Conservation (phyloP, 805 yeast genomes). For the Phaffomyces antillensis region DNA sequence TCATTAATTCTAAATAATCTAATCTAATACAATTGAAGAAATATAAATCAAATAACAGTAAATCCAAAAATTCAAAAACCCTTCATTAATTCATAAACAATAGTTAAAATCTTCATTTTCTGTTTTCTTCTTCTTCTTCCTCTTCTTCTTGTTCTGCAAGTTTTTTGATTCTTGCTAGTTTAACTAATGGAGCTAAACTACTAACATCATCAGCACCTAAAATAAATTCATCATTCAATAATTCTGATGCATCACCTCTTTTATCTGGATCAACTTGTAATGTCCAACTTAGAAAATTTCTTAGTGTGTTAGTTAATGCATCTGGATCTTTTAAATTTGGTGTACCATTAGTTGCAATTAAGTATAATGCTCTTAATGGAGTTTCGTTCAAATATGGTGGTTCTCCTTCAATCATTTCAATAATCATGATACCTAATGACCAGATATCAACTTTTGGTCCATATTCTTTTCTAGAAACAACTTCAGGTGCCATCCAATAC, state of each 20-base stretch:
- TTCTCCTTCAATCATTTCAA: conserved; percentile 98
- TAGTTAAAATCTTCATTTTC: neutral
- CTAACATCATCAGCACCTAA: conserved; percentile 52
- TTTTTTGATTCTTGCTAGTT: conserved; percentile 64
- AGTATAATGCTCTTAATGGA: conserved; percentile 85
- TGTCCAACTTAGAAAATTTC: conserved; percentile 67
- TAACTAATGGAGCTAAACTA: conserved; percentile 67
- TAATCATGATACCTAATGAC: conserved; percentile 97
- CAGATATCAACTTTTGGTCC: conserved; percentile 97
- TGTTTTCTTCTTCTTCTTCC: conserved; percentile 21
- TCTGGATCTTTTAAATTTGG: conserved; percentile 90
- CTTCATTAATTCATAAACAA: no score
- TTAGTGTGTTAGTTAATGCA: conserved; percentile 56
- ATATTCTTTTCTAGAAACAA: conserved; percentile 88
- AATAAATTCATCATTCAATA: conserved; percentile 62
- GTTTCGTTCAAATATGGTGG: conserved; percentile 97
- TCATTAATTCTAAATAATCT: neutral
- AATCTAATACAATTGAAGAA: neutral
- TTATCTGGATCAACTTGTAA: conserved; percentile 77
- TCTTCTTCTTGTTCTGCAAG: conserved; percentile 30
- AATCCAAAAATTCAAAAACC: neutral
- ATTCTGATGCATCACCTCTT: conserved; percentile 70
- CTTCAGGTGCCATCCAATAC: conserved; percentile 99
- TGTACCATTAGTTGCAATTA: conserved; percentile 95
- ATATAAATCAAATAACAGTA: neutral